phyloP scores from a whole-genome alignment of 1,139 yeast species.

The Blastobotrys aristatus region DNA sequence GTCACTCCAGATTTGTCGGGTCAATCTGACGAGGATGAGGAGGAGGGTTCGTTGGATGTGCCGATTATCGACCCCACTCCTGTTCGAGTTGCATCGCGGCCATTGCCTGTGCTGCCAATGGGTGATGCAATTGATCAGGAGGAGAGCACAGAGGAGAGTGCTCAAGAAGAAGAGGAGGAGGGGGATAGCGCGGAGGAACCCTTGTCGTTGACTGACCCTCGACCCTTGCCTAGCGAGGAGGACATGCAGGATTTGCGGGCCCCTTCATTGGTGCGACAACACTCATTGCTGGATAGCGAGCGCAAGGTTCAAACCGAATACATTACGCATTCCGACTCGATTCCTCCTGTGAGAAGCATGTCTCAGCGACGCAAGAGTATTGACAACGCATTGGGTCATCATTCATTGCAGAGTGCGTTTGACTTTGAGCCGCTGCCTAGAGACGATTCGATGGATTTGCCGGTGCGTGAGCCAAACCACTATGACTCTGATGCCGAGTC shows the following conservation, averaged over 20 bases:
- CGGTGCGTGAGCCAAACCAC: not conserved
- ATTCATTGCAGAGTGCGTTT: constrained; percentile 7
- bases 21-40: constrained; percentile 22
- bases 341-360: constrained; percentile 29
- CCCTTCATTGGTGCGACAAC: constrained; percentile 26
- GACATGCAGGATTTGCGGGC: constrained; percentile 5
- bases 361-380: constrained; percentile 31
- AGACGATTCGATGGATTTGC: not conserved
- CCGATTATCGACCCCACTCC: not conserved
- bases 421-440: not conserved
- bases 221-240: constrained; percentile 5
- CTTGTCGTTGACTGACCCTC: constrained; percentile 1
- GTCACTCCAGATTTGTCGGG: constrained; percentile 35
- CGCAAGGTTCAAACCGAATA: constrained; percentile 30
- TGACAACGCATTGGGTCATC: constrained; percentile 25
- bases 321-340: constrained; percentile 4
- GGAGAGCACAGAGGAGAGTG: not conserved
- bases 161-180: constrained; percentile 11
- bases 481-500: not conserved
- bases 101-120: too few species aligned
- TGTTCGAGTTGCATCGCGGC: not conserved
- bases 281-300: constrained; percentile 33
- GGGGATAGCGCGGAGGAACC: constrained; percentile 3
- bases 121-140: not conserved
- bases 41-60: constrained; percentile 19